Evolutionary conservation across 129 eudicot species (phyloP).

Genomic region (Artemisia argyi): DNA sequence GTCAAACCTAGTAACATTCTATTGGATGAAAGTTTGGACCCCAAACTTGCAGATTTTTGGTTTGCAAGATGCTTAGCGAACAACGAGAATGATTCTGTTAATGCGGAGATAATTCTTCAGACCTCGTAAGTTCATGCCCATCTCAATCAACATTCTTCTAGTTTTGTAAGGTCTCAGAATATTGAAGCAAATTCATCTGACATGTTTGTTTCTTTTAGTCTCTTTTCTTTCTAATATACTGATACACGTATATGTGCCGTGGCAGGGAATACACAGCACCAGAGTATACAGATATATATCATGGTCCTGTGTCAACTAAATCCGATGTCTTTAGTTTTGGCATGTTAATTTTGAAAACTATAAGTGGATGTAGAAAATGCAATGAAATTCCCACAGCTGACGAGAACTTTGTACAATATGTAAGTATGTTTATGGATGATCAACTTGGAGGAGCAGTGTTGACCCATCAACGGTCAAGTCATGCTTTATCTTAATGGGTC

Average conservation of each 20-base stretch:
- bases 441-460: neutral
- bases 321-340: constrained; percentile 1
- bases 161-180: neutral
- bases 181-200: neutral
- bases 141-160: neutral
- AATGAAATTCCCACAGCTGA: neutral
- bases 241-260: neutral
- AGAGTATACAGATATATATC: neutral
- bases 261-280: neutral
- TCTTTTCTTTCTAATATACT: neutral
- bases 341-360: neutral
- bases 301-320: neutral
- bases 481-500: too few relatives aligned
- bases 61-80: neutral
- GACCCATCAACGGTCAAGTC: too few relatives aligned
- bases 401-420: neutral
- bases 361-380: neutral
- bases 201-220: neutral
- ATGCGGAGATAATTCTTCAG: neutral
- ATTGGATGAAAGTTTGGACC: neutral
- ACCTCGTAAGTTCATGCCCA: neutral
- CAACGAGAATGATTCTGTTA: neutral
- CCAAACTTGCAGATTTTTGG: constrained; percentile 14
- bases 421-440: neutral
- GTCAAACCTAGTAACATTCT: constrained; percentile 15